Conservation (phyloP, 257 asterid genomes). For the Fraxinus quadrangulata region DNA sequence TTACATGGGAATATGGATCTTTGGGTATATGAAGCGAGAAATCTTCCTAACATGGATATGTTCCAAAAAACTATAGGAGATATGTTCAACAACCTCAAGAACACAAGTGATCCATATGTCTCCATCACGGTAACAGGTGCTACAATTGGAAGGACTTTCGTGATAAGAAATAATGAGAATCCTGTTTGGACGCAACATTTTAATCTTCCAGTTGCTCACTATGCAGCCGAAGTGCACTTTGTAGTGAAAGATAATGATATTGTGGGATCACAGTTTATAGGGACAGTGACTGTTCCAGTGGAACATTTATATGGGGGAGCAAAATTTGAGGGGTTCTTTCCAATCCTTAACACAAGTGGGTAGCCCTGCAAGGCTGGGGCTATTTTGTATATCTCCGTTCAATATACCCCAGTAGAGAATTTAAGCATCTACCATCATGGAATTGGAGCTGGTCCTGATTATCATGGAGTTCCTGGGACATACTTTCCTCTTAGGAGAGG, state of each 20-base stretch:
- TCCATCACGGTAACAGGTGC: conserved; percentile 44
- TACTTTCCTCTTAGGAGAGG: conserved; percentile 54
- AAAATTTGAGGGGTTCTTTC: conserved; percentile 48
- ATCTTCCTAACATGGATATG: conserved; percentile 62
- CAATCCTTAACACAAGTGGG: conserved; percentile 45
- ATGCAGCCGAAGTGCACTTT: conserved; percentile 47
- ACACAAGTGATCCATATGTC: conserved; percentile 58
- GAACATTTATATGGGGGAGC: conserved; percentile 47
- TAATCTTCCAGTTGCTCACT: conserved; percentile 53
- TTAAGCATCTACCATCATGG: conserved; percentile 44
- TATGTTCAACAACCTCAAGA: conserved; percentile 38
- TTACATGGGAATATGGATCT: conserved; percentile 54
- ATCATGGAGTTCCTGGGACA: conserved; percentile 50
- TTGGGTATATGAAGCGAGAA: conserved; percentile 48
- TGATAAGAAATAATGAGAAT: conserved; percentile 47
- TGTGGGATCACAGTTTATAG: conserved; percentile 57
- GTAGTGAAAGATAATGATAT: conserved; percentile 50
- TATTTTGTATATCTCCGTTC: conserved; percentile 42
- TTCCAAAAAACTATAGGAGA: conserved; percentile 54
- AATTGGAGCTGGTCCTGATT: conserved; percentile 58
- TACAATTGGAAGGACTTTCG: conserved; percentile 51
- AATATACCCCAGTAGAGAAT: conserved; percentile 41
- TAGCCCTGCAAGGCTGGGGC: conserved; percentile 51
- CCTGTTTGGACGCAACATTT: conserved; percentile 59
- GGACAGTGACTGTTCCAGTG: conserved; percentile 45